Percentiles rank a stretch among this genome's conserved stretches.
Evolutionary conservation across 129 eudicot genomes (phyloP).

Genomic region (Lactuca saligna): DNA sequence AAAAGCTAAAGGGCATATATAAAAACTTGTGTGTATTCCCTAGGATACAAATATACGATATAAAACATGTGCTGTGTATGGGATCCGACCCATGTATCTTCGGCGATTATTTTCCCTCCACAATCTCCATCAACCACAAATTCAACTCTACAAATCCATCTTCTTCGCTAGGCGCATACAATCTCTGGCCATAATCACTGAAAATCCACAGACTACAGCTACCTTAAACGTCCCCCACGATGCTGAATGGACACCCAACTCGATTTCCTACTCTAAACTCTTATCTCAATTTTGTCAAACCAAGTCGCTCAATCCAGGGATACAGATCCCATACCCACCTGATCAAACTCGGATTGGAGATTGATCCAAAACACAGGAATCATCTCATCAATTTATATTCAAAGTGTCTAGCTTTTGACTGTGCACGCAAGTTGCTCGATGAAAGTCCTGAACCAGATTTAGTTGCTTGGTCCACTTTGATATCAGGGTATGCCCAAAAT

Average conservation of each 20-base stretch:
- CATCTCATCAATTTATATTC: slow-evolving; percentile 72
- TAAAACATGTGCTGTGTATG: slow-evolving; percentile 7
- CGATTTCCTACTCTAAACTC: slow-evolving; percentile 51
- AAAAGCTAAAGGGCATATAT: slow-evolving; percentile 13
- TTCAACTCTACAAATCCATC: slow-evolving; percentile 24
- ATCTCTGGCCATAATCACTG: slow-evolving; percentile 24
- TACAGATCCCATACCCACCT: slow-evolving; percentile 62
- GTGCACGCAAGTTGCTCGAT: slow-evolving; percentile 70
- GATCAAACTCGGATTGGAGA: slow-evolving; percentile 46
- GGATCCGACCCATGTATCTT: slow-evolving; percentile 48
- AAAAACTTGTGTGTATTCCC: background rate
- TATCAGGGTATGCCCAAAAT: slow-evolving; percentile 80
- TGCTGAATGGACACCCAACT: slow-evolving; percentile 26
- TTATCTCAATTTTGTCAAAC: slow-evolving; percentile 50
- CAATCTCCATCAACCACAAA: slow-evolving; percentile 30
- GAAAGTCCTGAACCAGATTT: slow-evolving; percentile 79
- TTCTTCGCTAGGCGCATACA: slow-evolving; percentile 23
- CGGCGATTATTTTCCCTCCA: slow-evolving; percentile 54
- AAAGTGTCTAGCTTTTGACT: slow-evolving; percentile 43
- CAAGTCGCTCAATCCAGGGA: slow-evolving; percentile 51
- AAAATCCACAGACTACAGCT: slow-evolving; percentile 22
- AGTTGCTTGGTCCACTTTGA: slow-evolving; percentile 90
- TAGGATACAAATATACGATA: background rate
- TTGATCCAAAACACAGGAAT: slow-evolving; percentile 43
- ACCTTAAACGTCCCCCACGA: slow-evolving; percentile 20